Conservation (phyloP, 495 filamentous ascomycete species). For the Talaromyces nanjingensis region DNA sequence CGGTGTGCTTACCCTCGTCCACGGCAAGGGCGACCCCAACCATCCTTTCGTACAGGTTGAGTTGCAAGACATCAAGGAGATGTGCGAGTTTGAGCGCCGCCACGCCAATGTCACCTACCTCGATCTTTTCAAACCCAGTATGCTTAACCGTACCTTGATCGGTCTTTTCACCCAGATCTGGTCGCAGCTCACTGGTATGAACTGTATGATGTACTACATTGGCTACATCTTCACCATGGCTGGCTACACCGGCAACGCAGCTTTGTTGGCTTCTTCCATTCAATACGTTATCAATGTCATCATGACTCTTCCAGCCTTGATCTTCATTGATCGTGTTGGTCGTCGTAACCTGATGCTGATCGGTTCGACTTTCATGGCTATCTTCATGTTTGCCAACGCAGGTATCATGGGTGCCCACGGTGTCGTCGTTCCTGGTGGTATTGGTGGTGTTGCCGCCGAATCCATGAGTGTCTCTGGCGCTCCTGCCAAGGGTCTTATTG, state of each 20-base stretch:
- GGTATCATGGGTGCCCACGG: constrained; percentile 52
- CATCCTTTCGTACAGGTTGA: constrained; percentile 58
- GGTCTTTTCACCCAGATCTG: constrained; percentile 79
- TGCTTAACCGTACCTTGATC: constrained; percentile 69
- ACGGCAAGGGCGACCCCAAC: constrained; percentile 57
- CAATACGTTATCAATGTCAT: constrained; percentile 61
- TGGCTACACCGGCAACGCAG: constrained; percentile 49
- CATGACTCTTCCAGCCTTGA: constrained; percentile 46
- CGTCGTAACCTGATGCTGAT: constrained; percentile 57
- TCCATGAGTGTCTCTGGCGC: constrained; percentile 32
- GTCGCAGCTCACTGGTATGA: constrained; percentile 80
- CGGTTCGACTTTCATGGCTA: constrained; percentile 61
- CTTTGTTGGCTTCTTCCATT: constrained; percentile 61
- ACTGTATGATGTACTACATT: constrained; percentile 72
- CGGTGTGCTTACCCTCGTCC: constrained; percentile 56
- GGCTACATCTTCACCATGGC: constrained; percentile 68
- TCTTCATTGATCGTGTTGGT: constrained; percentile 58
- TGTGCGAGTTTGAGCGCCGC: constrained; percentile 61
- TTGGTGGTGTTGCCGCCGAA: constrained; percentile 26
- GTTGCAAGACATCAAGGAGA: constrained; percentile 60
- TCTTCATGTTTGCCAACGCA: constrained; percentile 64
- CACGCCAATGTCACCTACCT: constrained; percentile 57
- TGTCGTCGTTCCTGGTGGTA: constrained; percentile 39
- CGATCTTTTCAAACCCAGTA: constrained; percentile 61
- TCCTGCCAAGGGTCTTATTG: constrained; percentile 50